Base-by-base conservation (phyloP, 2,329 filamentous ascomycete genomes). In the Colletotrichum salicis region DNA sequence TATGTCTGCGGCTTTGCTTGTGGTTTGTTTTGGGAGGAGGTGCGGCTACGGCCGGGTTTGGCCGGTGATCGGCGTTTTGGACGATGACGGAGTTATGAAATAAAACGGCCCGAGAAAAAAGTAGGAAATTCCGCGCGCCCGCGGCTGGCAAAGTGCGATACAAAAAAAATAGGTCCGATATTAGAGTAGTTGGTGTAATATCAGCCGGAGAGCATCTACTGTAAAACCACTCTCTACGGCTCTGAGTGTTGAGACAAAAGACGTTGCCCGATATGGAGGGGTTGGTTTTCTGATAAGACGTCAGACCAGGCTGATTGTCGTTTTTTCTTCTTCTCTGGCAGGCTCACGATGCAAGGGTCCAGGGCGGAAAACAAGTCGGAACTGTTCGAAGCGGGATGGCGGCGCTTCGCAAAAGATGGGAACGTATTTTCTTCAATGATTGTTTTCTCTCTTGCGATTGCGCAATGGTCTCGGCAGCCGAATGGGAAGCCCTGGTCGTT, bases 401-500 rank as follows among this genome's bases (percentile, higher is more conserved):
- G 33, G 37, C n/a, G 48, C 41, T 48, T 13, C 24, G 51, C 33
- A 48, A 48, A 48, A 22, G 41, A 37, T 57, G 63, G 58, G 31
- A 31, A n/a, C 19, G 19, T 22, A 8, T 48, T 37, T 51, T 58
- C 69, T 71, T 64, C 65, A 69, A 51, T 61, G 19, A 19, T 48
- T n/a, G 41, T n/a, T 48, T 48, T 48, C 19, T 48, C 41, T 37
- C n/a, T 35, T n/a, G 60, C 65, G 65, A 70, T 64, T 31, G 70
- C 70, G 70, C 70, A 70, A 72, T 64, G 31, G 55, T 57, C 64
- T 69, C 37, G 69, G 65, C 70, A 24, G 56, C 48, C 41, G 35
- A 70, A 68, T 64, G 35, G 27, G 55, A 59, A 35, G 64, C 55
- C 54, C 52, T 56, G 31, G 61, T 31, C 33, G 4, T n/a, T 41